Evolutionary conservation across 2,329 filamentous ascomycete genomes (phyloP), one percentile per base, ranked within the genome.

Genomic region (Xylariaceae sp.): DNA sequence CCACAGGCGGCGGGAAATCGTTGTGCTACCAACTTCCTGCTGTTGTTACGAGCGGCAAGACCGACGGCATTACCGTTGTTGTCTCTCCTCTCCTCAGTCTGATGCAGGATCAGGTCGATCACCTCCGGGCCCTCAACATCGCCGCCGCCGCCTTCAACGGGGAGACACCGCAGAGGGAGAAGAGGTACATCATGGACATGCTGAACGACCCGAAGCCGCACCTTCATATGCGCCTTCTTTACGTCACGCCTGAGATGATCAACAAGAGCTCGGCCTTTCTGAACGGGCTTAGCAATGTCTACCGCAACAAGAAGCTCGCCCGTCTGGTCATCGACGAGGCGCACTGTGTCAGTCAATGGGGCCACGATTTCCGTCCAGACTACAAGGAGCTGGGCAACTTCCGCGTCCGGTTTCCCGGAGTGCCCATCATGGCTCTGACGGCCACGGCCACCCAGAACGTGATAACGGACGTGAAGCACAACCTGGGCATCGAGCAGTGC

Each of bases 301-400:
- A 95, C 59, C 62, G 64, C 11, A 78, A 78, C 35, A 69, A 73
- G 3, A 85, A 83, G 52, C 77, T 98, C 36, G 90, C 94, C 12
- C 80, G 92, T 17, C 78, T 98, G 34, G 92, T 98, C 37, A 94
- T 98, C 47, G 92, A 98, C 52, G 94, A 98, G 65, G 92, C 92
- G n/a, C 92, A 98, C 61, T 98, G 92, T 61, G 90, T 98, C 17
- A 97, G 92, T 61, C 89, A 98, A 68, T 98, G 92, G 92, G 92
- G 92, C 1, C 92, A 98, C 53, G 92, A 98, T 61, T 98, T 98
- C 59, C 80, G 94, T 31, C 90, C 89, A 1, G 90, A 97, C 59
- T 98, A 98, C 68, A 95, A 95, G 62, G 76, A 77, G 19, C 70
- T 98, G 3, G 88, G 89, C 18, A 73, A 80, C 42, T 69, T 96